Evolutionary conservation across 177 flowering plant genomes (phyloP).

Genomic region (Telopea speciosissima): DNA sequence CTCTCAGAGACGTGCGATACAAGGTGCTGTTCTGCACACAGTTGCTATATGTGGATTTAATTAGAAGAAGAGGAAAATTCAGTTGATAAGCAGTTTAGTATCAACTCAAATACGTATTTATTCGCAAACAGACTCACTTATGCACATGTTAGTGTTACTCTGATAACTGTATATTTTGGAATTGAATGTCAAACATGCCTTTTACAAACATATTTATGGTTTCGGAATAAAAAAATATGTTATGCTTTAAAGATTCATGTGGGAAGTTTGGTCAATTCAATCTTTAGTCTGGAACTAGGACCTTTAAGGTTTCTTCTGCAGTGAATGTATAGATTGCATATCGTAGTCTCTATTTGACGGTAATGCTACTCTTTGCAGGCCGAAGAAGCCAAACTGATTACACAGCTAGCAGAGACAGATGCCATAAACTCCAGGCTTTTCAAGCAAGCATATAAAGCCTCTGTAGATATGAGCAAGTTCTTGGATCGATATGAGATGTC

Average conservation of each 20-base stretch:
- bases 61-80: neutral
- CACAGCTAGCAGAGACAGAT: conserved; percentile 66
- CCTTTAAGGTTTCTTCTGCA: neutral
- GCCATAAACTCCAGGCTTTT: conserved; percentile 55
- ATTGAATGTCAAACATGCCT: neutral
- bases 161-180: neutral
- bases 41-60: conserved; percentile 2
- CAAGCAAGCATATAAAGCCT: conserved; percentile 75
- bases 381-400: conserved; percentile 83
- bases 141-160: neutral
- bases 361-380: conserved; percentile 37
- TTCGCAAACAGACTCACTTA: neutral
- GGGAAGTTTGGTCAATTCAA: neutral
- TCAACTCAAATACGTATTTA: neutral
- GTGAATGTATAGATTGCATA: neutral
- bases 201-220: neutral
- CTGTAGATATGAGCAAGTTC: conserved; percentile 57
- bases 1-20: conserved; percentile 66
- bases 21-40: conserved; percentile 42
- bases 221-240: neutral
- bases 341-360: neutral
- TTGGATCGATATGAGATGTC: conserved; percentile 76
- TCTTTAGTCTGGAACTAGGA: neutral
- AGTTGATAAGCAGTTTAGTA: neutral
- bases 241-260: neutral